A percentile compares a stretch with the other conserved stretches of the same genome.
These are phyloP conservation scores for Aspergillus sp. DNA, from an alignment of 2,329 filamentous ascomycete genomes.

Conservation along the genomic window DNA sequence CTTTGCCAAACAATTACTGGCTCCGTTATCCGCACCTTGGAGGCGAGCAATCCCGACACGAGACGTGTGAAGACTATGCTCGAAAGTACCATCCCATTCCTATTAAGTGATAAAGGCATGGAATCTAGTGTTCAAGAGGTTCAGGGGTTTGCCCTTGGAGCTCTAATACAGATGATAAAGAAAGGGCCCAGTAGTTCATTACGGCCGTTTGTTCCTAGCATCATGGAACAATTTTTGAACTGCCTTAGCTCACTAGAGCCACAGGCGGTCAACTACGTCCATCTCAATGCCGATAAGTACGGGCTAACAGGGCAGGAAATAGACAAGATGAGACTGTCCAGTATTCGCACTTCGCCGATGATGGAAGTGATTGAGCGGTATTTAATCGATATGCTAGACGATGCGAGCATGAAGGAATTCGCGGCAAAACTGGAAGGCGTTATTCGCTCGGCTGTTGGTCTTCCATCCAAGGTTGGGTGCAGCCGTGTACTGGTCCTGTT, in stretches of 20 bases:
- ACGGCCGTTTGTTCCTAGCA: conserved; percentile 74
- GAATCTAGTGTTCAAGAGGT: conserved; percentile 89
- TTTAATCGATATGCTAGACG: conserved; percentile 75
- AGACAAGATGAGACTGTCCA: conserved; percentile 79
- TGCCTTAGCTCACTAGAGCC: conserved; percentile 86
- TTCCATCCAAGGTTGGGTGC: conserved; percentile 92
- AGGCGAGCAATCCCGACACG: conserved; percentile 65
- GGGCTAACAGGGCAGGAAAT: conserved; percentile 86
- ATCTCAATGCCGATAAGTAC: conserved; percentile 80
- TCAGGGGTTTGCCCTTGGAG: conserved; percentile 76
- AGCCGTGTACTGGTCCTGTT: conserved; percentile 81
- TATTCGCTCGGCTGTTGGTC: conserved; percentile 82
- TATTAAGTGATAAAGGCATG: conserved; percentile 83
- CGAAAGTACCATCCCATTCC: conserved; percentile 81
- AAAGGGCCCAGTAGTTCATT: conserved; percentile 75
- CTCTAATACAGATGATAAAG: conserved; percentile 85
- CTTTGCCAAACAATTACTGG: conserved; percentile 83
- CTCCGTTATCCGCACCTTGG: conserved; percentile 79
- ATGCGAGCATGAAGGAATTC: conserved; percentile 71
- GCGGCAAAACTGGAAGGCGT: conserved; percentile 71
- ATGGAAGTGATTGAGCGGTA: conserved; percentile 90
- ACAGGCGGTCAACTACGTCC: conserved; percentile 86
- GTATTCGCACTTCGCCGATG: conserved; percentile 81
- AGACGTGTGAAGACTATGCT: conserved; percentile 77
- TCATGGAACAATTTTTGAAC: conserved; percentile 77